Evolutionary conservation across 2,329 filamentous ascomycete species (phyloP), one percentile per base, ranked within the genome.

Genomic region (Alternaria sp.): DNA sequence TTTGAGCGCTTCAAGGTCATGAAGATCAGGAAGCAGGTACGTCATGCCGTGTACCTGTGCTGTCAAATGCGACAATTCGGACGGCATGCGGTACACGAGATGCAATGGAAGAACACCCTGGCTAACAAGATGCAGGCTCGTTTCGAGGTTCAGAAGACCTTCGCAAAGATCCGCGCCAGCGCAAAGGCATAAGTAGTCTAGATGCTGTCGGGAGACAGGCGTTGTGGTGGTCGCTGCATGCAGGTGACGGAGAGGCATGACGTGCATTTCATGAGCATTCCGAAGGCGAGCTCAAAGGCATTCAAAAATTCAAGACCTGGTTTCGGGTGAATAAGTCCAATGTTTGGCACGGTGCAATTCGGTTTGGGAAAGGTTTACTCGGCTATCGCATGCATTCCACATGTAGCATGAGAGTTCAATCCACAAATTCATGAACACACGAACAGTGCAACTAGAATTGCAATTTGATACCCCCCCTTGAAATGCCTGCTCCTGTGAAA

Each of bases 1-100:
- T 99, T 99, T 80, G 95, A 99, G 87, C 90, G 95, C 82, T 99
- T 98, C 92, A 97, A 99, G 91, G 95, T 98, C 77, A 87, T 98
- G 88, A 90, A 94, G 83, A 87, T 98, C 84, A 96, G 94, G 90
- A 99, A 99, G 90, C 93, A 97, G 90, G 92, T 93, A 80, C 72
- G 86, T 84, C 57, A 5, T 44, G 49, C 40, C 23, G 39, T 37
- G 21, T 17, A 37, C 31, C 14, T 36, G 26, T 45, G 42, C 9
- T 44, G 36, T 40, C 28, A 37, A 33, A 56, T 5, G 39, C 29
- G 39, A 36, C 44, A 2, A 13, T 17, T 26, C 21, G 31, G 51
- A 31, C 9, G 6, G 24, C 13, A 24, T n/a, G 14, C 31, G 31
- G 26, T 33, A 44, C 42, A 28, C 13, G 21, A 26, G 23, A 49